Conservation (phyloP, 2,329 filamentous ascomycete species). For the Monosporascus sp. region DNA sequence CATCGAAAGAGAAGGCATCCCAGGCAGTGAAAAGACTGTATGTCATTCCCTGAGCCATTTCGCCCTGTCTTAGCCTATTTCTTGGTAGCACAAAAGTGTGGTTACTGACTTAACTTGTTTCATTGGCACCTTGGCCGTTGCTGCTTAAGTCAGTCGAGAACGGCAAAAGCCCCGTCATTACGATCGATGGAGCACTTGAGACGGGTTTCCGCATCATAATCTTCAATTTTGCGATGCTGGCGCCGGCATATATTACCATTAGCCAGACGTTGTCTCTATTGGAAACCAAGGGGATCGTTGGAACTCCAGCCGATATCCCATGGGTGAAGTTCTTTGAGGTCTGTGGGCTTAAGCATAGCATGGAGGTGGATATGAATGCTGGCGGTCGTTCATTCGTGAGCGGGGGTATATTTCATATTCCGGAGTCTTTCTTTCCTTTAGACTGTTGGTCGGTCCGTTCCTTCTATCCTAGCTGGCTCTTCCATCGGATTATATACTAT, state of each 20-base stretch:
- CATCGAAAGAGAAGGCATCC: slow-evolving; percentile 42
- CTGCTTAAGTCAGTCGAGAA: slow-evolving; percentile 54
- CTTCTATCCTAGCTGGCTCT: too few relatives aligned
- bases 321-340: slow-evolving; percentile 26
- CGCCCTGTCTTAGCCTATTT: not conserved
- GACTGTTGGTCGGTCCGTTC: too few relatives aligned
- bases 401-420: slow-evolving; percentile 9
- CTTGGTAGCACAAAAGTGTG: not conserved
- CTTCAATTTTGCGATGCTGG: slow-evolving; percentile 45
- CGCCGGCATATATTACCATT: slow-evolving; percentile 39
- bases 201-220: slow-evolving; percentile 57
- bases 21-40: slow-evolving; percentile 35
- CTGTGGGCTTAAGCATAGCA: slow-evolving; percentile 24
- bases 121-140: slow-evolving; percentile 41
- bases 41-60: slow-evolving; percentile 1
- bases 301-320: slow-evolving; percentile 23
- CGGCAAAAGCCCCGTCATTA: slow-evolving; percentile 49
- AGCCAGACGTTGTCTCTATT: slow-evolving; percentile 30
- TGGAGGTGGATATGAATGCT: slow-evolving; percentile 23
- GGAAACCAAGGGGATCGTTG: slow-evolving; percentile 27
- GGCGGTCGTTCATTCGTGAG: slow-evolving; percentile 22
- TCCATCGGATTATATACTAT: too few relatives aligned
- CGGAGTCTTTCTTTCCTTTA: too few relatives aligned
- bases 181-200: slow-evolving; percentile 44
- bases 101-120: not conserved